These are phyloP conservation scores for Populus deltoides DNA, from an alignment of 345 rosid species.

Conservation along the genomic window DNA sequence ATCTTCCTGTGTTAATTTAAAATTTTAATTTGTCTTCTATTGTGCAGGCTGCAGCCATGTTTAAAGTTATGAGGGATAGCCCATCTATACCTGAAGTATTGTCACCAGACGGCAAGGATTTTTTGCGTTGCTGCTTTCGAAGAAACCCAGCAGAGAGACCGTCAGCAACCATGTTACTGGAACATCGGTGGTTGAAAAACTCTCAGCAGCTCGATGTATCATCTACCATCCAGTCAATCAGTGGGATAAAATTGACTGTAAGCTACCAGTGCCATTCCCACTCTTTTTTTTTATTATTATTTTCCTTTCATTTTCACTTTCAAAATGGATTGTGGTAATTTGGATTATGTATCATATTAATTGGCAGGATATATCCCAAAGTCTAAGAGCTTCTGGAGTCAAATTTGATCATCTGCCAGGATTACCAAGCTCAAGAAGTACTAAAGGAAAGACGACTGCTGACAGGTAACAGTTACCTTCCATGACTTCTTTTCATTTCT, in stretches of 20 bases:
- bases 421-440: slow-evolving; percentile 21
- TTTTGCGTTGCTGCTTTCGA: slow-evolving; percentile 68
- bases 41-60: slow-evolving; percentile 93
- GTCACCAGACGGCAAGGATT: slow-evolving; percentile 85
- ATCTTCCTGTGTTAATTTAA: background rate
- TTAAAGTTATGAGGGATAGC: slow-evolving; percentile 77
- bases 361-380: slow-evolving; percentile 47
- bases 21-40: background rate
- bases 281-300: background rate
- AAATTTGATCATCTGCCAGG: slow-evolving; percentile 42
- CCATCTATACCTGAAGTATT: slow-evolving; percentile 77
- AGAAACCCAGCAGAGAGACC: slow-evolving; percentile 92
- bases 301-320: background rate
- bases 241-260: slow-evolving; percentile 54
- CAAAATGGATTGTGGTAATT: background rate
- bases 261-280: slow-evolving; percentile 10
- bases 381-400: slow-evolving; percentile 37
- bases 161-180: slow-evolving; percentile 64
- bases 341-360: background rate
- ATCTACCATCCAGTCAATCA: slow-evolving; percentile 28
- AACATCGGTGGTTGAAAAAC: slow-evolving; percentile 65
- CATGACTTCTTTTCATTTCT: background rate
- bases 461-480: slow-evolving; percentile 44
- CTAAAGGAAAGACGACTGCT: slow-evolving; percentile 28
- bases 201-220: slow-evolving; percentile 40